phyloP scores from a whole-genome alignment of 108 stramenopile species.

The Skeletonema grethae region DNA sequence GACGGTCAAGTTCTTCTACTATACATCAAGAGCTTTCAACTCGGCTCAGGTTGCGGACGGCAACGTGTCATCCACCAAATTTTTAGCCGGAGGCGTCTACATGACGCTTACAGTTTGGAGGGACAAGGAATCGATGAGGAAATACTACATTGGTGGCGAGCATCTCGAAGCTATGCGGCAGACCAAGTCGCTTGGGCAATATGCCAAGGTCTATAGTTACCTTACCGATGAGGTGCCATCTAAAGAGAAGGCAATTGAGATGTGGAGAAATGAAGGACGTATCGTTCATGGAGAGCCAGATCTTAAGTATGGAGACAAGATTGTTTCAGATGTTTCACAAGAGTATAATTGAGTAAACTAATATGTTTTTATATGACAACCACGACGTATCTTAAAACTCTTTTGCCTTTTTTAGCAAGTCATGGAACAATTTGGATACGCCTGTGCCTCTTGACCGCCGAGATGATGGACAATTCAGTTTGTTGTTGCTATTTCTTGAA shows the following conservation, averaged over 20 bases:
- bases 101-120: conserved; percentile 4
- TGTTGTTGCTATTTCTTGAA: too few species aligned
- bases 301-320: neutral
- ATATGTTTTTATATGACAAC: too few species aligned
- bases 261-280: conserved; percentile 8
- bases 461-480: too few species aligned
- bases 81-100: neutral
- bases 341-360: neutral
- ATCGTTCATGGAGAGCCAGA: neutral
- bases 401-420: too few species aligned
- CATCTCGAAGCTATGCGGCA: neutral
- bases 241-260: conserved; percentile 1
- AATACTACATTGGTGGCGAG: neutral
- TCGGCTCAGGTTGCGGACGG: neutral
- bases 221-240: conserved; percentile 5
- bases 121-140: neutral
- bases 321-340: neutral
- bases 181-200: neutral
- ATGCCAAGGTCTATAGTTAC: conserved; percentile 5
- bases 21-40: neutral
- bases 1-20: conserved; percentile 1
- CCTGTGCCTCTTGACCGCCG: too few species aligned
- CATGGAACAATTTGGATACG: too few species aligned
- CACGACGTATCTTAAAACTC: too few species aligned
- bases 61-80: neutral